Evolutionary conservation across 306 rosid genomes (phyloP).

Genomic region (Dryas octopetala): DNA sequence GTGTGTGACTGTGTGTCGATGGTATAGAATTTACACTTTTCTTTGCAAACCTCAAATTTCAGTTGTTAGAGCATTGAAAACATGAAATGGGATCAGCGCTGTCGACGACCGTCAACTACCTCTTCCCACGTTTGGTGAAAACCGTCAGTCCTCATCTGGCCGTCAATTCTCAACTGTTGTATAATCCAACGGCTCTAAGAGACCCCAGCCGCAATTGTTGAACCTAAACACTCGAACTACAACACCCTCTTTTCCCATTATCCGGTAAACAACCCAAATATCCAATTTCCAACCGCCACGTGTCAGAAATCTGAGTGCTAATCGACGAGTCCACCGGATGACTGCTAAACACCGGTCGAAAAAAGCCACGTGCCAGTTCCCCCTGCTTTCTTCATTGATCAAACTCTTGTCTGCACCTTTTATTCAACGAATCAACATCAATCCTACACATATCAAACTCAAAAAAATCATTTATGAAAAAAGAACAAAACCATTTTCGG

Average conservation of each 20-base stretch:
- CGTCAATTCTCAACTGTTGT: not conserved
- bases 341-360: conserved; percentile 13
- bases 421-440: conserved; percentile 18
- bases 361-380: conserved; percentile 21
- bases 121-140: not conserved
- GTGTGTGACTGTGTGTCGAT: not conserved
- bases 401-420: not conserved
- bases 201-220: conserved; percentile 36
- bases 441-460: not conserved
- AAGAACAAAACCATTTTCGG: not conserved
- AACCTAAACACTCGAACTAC: conserved; percentile 8
- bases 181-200: conserved; percentile 21
- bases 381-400: conserved; percentile 23
- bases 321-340: not conserved
- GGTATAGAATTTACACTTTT: not conserved
- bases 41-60: not conserved
- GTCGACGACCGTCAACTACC: conserved; percentile 33
- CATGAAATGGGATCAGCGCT: not conserved
- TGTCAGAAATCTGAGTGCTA: not conserved
- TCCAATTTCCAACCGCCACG: not conserved
- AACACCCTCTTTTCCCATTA: not conserved
- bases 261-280: conserved; percentile 7
- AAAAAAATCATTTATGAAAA: not conserved
- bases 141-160: not conserved
- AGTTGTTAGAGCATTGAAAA: not conserved